Conservation (phyloP, 83 land plant species). For the Isoetes engelmannii region DNA sequence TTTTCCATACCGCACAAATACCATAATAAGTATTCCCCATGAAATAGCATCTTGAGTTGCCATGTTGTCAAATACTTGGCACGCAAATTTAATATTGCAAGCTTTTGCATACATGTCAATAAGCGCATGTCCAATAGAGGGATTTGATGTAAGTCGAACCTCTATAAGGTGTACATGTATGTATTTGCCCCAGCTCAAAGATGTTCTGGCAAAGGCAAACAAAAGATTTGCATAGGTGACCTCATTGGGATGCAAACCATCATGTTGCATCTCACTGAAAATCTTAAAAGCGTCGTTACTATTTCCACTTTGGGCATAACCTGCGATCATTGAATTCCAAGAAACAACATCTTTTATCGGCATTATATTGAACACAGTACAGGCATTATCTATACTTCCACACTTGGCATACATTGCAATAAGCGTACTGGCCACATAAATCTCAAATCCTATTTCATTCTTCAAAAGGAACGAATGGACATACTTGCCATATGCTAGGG, state of each 20-base stretch:
- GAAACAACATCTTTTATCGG: constrained; percentile 22
- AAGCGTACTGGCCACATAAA: constrained; percentile 4
- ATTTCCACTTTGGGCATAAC: constrained; percentile 30
- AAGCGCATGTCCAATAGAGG: neutral
- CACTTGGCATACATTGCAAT: constrained; percentile 24
- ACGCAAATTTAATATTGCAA: neutral
- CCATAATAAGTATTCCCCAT: neutral
- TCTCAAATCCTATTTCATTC: neutral
- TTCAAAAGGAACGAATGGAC: constrained; percentile 1
- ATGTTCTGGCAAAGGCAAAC: neutral
- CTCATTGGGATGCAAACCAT: neutral
- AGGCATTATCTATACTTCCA: constrained; percentile 22
- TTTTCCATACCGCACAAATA: neutral
- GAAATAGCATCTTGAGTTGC: neutral
- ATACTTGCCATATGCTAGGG: constrained; percentile 2
- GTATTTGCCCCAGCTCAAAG: neutral
- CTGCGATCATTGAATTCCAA: constrained; percentile 45
- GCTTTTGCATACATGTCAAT: neutral
- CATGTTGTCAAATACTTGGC: constrained; percentile 7
- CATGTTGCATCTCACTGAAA: constrained; percentile 9
- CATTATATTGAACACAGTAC: constrained; percentile 21
- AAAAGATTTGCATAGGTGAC: neutral
- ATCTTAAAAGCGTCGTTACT: constrained; percentile 27
- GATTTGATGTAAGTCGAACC: constrained; percentile 2
- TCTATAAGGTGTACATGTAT: neutral